Conservation (phyloP, 2,329 filamentous ascomycete genomes). For the Botrytis porri region DNA sequence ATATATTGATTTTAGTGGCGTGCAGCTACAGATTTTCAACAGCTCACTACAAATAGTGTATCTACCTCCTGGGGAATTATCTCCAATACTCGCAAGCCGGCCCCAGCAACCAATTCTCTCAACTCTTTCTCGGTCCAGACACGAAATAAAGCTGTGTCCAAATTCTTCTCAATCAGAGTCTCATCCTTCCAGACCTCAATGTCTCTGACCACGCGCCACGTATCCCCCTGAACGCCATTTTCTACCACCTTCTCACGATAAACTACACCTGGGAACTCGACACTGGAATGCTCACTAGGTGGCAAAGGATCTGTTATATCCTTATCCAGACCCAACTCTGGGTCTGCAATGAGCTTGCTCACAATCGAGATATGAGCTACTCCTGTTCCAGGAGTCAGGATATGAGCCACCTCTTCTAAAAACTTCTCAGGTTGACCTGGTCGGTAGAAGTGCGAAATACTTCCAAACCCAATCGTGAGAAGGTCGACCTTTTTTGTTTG, state of each 20-base stretch:
- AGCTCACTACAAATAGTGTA: not conserved
- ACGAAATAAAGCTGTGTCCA: not conserved
- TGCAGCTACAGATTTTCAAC: not conserved
- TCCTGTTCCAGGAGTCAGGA: not conserved
- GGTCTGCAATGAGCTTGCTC: not conserved
- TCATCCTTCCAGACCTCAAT: not conserved
- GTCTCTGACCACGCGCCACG: not conserved
- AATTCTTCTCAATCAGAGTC: not conserved
- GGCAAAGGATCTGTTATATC: not conserved
- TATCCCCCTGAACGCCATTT: not conserved
- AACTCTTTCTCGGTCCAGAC: not conserved
- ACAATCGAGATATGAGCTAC: not conserved
- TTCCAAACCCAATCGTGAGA: not conserved
- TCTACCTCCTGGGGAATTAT: not conserved
- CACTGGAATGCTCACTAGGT: not conserved
- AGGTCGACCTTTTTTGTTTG: not conserved
- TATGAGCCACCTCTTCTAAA: not conserved
- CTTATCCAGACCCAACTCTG: not conserved
- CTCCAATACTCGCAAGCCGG: not conserved
- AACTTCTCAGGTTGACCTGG: not conserved
- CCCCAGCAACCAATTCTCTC: not conserved
- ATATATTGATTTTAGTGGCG: not conserved
- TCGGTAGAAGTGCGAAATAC: not conserved
- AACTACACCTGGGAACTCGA: not conserved
- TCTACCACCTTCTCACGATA: not conserved